Base-by-base conservation (phyloP, 768 basidiomycete species). In the Postia placenta region DNA sequence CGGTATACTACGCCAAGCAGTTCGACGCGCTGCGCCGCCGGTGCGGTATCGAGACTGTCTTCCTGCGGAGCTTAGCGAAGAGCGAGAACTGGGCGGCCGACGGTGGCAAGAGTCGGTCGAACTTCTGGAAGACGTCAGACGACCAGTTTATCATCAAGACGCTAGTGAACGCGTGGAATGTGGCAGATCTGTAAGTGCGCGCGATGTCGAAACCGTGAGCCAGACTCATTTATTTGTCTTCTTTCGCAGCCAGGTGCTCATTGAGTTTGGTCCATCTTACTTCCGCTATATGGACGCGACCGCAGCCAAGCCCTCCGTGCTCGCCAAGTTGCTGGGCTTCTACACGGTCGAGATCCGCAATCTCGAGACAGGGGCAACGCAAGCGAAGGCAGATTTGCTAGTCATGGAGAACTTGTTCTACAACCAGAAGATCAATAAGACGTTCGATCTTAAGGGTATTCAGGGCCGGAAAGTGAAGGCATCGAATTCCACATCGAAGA, bases 341-440 rank as follows among this genome's bases (percentile, higher is more conserved):
- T 90, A 87, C 58, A 86, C 87, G 0, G 73, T 91, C 47, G 84
- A 86, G 60, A 78, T 88, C 42, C 71, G 80, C 56, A 88, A 90
- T 59, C 67, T 87, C 22, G 85, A 88, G 59, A 80, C 74, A 3
- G 83, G 84, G 1, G 66, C 64, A 12, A 71, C 78, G 4, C 81
- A 86, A 57, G 74, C 77, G 12, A 85, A 84, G 60, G 76, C 81
- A 1, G 87, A 92, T 60, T 69, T 92, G 11, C 69, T 91, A 4
- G 83, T 91, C 6, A 90, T 91, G 87, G 89, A 91, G 65, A 91
- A 91, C 57, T 63, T 91, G 15, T 91, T 92, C 60, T 87, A 82
- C 58, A 70, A 78, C 37, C 78, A 80, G 62, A 79, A 79, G 42
- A 74, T 88, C 45, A 65, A 68, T 45, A 81, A 81, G 68, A 85